Conservation (phyloP, 192 early-diverging fungal species). For the Kappamyces sp. region DNA sequence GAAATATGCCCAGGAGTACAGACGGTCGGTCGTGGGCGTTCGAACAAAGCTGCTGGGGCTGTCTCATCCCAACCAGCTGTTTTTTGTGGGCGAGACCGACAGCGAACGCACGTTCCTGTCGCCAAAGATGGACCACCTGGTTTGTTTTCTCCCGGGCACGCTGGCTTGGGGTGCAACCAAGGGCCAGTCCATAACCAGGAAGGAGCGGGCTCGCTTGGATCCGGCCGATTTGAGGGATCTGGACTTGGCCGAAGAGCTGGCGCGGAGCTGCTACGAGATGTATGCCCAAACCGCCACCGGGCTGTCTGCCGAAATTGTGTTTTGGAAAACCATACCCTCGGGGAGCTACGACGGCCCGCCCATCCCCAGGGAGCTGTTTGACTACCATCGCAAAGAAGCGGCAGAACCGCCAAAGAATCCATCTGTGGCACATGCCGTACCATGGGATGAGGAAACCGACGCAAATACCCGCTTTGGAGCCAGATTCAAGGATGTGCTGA, state of each 20-base stretch:
- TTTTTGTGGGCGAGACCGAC: slow-evolving; percentile 60
- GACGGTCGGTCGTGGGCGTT: slow-evolving; percentile 56
- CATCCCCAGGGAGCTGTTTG: background rate
- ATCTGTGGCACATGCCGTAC: background rate
- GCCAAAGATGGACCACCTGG: slow-evolving; percentile 88
- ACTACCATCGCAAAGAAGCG: slow-evolving; percentile 3
- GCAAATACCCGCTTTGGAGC: slow-evolving; percentile 8
- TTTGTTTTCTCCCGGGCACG: slow-evolving; percentile 85
- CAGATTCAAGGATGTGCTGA: slow-evolving; percentile 16
- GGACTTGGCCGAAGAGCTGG: slow-evolving; percentile 69
- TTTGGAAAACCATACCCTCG: slow-evolving; percentile 44
- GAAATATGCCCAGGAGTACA: slow-evolving; percentile 48
- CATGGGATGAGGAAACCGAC: slow-evolving; percentile 16
- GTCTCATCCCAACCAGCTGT: slow-evolving; percentile 49
- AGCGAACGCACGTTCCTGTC: slow-evolving; percentile 9
- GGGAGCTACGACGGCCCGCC: background rate
- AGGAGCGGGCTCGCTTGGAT: slow-evolving; percentile 35
- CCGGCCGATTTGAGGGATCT: slow-evolving; percentile 48
- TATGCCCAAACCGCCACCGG: slow-evolving; percentile 74
- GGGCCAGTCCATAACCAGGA: slow-evolving; percentile 37
- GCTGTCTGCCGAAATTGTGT: slow-evolving; percentile 82
- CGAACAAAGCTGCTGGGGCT: slow-evolving; percentile 56
- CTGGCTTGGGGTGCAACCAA: slow-evolving; percentile 71
- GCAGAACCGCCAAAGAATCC: slow-evolving; percentile 9
- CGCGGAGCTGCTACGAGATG: slow-evolving; percentile 71